A percentile compares a stretch with the other conserved stretches of the same genome.
These are phyloP conservation scores for Trebouxia sp. DNA, from an alignment of 139 green algal species.

Conservation along the genomic window DNA sequence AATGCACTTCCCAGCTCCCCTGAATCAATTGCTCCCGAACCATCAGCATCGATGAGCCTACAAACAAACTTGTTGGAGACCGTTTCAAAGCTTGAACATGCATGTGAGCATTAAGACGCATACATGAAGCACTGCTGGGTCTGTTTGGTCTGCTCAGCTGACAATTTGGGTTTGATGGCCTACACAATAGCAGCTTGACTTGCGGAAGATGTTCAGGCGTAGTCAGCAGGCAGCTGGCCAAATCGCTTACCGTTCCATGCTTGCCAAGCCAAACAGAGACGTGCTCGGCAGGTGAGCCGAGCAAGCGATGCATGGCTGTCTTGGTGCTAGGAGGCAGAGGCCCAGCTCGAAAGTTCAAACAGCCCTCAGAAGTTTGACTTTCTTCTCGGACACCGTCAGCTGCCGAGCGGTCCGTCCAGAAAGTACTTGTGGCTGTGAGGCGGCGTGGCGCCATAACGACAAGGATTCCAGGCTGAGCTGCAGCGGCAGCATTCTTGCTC, in stretches of 20 bases:
- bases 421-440: not conserved
- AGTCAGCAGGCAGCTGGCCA: no score
- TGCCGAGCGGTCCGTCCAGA: not conserved
- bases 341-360: not conserved
- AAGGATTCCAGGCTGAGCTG: no score
- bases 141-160: not conserved
- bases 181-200: not conserved
- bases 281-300: not conserved
- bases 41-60: slow-evolving; percentile 79
- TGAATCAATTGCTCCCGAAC: slow-evolving; percentile 73
- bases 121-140: slow-evolving; percentile 5
- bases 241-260: not conserved
- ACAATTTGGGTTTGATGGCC: not conserved
- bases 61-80: slow-evolving; percentile 77
- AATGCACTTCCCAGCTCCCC: slow-evolving; percentile 47
- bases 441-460: not conserved
- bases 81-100: no score
- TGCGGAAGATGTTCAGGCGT: no score
- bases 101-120: no score
- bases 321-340: not conserved
- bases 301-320: not conserved
- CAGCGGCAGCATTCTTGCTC: no score
- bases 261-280: not conserved
- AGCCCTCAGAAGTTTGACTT: not conserved
- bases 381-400: not conserved